These are phyloP conservation scores for Antarctomyces pellizariae DNA, from an alignment of 495 filamentous ascomycete species.

Conservation along the genomic window DNA sequence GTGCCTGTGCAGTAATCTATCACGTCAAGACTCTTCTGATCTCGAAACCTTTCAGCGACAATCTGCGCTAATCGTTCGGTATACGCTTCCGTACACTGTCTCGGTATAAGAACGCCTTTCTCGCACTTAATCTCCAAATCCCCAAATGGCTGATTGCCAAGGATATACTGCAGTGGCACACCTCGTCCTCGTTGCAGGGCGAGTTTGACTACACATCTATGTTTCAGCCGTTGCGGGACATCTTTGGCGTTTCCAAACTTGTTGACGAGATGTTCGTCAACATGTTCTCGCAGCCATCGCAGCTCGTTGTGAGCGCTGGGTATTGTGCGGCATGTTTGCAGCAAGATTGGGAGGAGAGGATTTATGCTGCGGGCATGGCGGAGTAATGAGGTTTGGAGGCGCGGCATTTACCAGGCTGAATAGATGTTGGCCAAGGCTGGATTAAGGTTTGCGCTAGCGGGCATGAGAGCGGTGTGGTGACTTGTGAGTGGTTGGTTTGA, in stretches of 20 bases:
- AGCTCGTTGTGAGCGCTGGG: slow-evolving; percentile 51
- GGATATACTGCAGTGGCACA: slow-evolving; percentile 66
- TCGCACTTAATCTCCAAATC: slow-evolving; percentile 53
- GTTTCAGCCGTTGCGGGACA: background rate
- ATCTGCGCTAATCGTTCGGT: slow-evolving; percentile 29
- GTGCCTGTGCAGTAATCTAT: slow-evolving; percentile 79
- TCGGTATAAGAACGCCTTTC: slow-evolving; percentile 62
- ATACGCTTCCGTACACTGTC: slow-evolving; percentile 50
- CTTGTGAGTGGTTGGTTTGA: no score
- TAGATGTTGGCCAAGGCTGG: no score
- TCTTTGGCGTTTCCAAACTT: background rate
- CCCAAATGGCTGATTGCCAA: slow-evolving; percentile 79
- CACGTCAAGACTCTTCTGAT: slow-evolving; percentile 23
- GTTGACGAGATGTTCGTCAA: slow-evolving; percentile 9
- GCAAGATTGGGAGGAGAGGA: slow-evolving; percentile 37
- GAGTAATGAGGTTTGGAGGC: slow-evolving; percentile 36
- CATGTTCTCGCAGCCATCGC: slow-evolving; percentile 61
- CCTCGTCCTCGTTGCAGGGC: slow-evolving; percentile 37
- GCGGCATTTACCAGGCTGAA: no score
- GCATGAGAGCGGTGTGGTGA: no score
- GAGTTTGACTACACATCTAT: slow-evolving; percentile 19
- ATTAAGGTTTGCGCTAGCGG: no score
- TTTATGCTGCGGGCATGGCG: slow-evolving; percentile 28
- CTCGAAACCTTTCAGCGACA: slow-evolving; percentile 9
- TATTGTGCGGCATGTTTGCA: slow-evolving; percentile 45